Conservation (phyloP, 2,329 filamentous ascomycete genomes). For the Xenoacremonium recifei region DNA sequence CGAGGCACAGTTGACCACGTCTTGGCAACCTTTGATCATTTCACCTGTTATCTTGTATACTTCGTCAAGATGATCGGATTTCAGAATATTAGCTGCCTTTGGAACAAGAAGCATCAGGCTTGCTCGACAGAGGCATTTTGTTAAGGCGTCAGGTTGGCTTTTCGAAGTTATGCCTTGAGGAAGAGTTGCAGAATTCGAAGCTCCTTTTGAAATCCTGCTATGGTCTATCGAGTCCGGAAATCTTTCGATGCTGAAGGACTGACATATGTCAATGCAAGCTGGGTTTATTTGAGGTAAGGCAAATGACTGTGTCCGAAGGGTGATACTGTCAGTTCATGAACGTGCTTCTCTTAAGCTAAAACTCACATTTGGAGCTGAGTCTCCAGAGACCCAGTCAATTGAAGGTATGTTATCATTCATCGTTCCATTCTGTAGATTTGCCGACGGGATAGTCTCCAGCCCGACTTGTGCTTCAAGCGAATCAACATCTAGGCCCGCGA, state of each 20-base stretch:
- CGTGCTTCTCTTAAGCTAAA: background rate
- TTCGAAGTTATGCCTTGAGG: background rate
- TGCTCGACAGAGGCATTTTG: background rate
- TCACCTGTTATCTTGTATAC: background rate
- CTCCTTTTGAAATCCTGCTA: background rate
- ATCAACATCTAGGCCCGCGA: background rate
- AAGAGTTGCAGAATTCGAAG: background rate
- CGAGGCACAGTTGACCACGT: background rate
- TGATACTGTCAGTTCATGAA: background rate
- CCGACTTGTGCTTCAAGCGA: background rate
- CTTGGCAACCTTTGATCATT: background rate
- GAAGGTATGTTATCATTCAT: background rate
- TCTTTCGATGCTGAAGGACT: background rate
- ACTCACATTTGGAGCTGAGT: background rate
- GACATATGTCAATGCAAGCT: background rate
- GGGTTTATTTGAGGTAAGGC: background rate
- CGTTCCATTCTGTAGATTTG: background rate
- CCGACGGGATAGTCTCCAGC: background rate
- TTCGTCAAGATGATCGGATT: background rate
- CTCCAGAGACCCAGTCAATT: background rate
- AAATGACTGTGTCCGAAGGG: background rate
- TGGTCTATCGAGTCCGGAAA: background rate
- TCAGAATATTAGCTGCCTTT: background rate
- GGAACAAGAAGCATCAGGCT: background rate
- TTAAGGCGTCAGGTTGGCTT: background rate